Percentiles rank a stretch among this genome's conserved stretches.
These are phyloP conservation scores for Colletotrichum cordylinicola DNA, from an alignment of 2,329 filamentous ascomycete species.

Conservation along the genomic window DNA sequence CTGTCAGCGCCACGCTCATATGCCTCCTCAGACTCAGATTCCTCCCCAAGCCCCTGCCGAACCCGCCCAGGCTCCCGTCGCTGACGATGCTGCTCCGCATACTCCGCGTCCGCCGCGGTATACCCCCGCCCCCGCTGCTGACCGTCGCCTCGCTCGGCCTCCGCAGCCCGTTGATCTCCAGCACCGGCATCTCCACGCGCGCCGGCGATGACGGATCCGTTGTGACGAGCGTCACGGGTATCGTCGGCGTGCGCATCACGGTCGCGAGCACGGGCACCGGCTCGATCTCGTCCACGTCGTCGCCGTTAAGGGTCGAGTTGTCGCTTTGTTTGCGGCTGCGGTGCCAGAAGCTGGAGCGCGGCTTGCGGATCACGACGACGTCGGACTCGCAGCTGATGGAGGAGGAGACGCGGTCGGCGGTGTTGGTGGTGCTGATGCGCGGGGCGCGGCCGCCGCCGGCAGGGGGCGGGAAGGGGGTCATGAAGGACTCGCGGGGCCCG, in stretches of 20 bases:
- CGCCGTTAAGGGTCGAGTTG: neutral
- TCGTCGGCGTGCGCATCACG: neutral
- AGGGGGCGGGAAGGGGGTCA: neutral
- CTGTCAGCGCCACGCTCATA: constrained; percentile 7
- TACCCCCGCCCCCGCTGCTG: neutral
- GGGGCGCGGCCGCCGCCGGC: neutral
- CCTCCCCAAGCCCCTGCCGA: neutral
- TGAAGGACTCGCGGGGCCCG: neutral
- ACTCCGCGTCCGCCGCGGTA: neutral
- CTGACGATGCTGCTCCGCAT: neutral
- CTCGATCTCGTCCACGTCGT: constrained; percentile 5
- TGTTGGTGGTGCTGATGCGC: neutral
- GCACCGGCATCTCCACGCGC: neutral
- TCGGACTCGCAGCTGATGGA: constrained; percentile 1
- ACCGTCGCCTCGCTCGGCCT: neutral
- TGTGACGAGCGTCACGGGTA: neutral
- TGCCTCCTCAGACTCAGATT: neutral
- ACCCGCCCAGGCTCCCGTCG: neutral
- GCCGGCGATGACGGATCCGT: neutral
- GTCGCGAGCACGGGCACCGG: neutral
- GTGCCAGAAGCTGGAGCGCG: neutral
- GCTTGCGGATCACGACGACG: neutral
- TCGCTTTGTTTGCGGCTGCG: constrained; percentile 6
- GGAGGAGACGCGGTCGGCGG: neutral
- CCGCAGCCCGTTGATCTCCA: neutral